phyloP scores from a whole-genome alignment of 768 basidiomycete genomes.

The Lyophyllum atratum region DNA sequence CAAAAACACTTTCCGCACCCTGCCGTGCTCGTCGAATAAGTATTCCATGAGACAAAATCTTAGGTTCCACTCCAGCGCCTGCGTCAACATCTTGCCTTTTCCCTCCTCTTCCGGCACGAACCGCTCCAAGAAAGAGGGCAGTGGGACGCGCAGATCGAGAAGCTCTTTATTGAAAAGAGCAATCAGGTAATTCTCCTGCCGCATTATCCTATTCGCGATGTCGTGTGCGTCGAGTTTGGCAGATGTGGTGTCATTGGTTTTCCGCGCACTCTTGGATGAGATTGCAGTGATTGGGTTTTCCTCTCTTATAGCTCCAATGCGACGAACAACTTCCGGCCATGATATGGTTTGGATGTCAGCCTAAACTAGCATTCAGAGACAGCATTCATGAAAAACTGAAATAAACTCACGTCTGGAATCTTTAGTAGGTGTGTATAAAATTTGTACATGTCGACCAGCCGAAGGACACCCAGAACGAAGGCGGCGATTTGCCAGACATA shows the following conservation, averaged over 20 bases:
- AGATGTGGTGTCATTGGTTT: conserved; percentile 62
- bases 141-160: conserved; percentile 82
- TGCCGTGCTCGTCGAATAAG: conserved; percentile 87
- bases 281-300: conserved; percentile 92
- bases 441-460: conserved; percentile 91
- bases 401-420: conserved; percentile 82
- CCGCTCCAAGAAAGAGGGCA: conserved; percentile 60
- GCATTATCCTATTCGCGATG: conserved; percentile 95
- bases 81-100: conserved; percentile 80
- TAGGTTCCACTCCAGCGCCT: conserved; percentile 96
- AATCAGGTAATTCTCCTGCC: conserved; percentile 98
- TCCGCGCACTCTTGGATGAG: conserved; percentile 57
- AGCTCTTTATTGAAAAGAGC: conserved; percentile 97
- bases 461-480: conserved; percentile 72
- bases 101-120: conserved; percentile 56
- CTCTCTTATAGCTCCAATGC: conserved; percentile 87
- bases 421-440: conserved; percentile 95
- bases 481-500: conserved; percentile 87
- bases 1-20: conserved; percentile 88
- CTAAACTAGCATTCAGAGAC: conserved; percentile 40
- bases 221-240: conserved; percentile 97
- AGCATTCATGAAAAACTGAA: neutral
- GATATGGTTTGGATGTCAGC: conserved; percentile 97
- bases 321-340: conserved; percentile 92
- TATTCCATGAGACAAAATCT: conserved; percentile 95